A percentile compares a stretch with the other conserved stretches of the same genome.
Conservation (phyloP, 1,284 basidiomycete species). For the Ganoderma multipileum region DNA sequence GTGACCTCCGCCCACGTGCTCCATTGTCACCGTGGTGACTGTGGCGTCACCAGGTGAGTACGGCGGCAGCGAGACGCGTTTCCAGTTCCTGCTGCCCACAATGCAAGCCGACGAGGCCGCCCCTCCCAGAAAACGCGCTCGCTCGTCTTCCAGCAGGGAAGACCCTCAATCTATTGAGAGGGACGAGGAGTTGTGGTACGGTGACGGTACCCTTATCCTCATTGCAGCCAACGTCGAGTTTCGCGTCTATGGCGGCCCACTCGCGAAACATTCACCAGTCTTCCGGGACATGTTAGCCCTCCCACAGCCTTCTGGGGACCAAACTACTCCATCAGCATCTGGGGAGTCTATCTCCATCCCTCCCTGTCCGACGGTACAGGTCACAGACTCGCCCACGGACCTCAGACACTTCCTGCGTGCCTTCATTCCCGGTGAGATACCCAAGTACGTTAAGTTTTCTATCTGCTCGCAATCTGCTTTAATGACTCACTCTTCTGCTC, state of each 20-base stretch:
- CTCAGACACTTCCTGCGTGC: slow-evolving; percentile 2
- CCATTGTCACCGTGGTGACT: too few relatives aligned
- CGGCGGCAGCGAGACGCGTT: too few relatives aligned
- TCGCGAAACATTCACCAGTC: slow-evolving; percentile 6
- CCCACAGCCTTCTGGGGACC: not conserved
- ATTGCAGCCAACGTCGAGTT: slow-evolving; percentile 4
- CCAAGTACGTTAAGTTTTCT: not conserved
- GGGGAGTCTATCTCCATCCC: not conserved
- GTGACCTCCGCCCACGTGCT: too few relatives aligned
- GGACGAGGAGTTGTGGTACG: slow-evolving; percentile 1
- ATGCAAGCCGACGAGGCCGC: not conserved
- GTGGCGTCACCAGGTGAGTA: too few relatives aligned
- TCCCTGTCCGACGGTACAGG: not conserved
- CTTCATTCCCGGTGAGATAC: not conserved
- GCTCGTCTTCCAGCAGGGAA: not conserved
- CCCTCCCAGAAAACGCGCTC: not conserved
- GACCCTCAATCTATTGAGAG: not conserved
- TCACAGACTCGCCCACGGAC: slow-evolving; percentile 3
- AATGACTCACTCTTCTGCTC: not conserved
- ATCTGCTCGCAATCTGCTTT: not conserved
- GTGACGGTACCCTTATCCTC: slow-evolving; percentile 4
- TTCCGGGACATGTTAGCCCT: slow-evolving; percentile 7
- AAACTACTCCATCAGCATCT: not conserved
- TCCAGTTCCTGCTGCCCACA: too few relatives aligned
- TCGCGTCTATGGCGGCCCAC: not conserved